phyloP scores from a whole-genome alignment of 2,329 filamentous ascomycete genomes.

The Fusarium luffae region DNA sequence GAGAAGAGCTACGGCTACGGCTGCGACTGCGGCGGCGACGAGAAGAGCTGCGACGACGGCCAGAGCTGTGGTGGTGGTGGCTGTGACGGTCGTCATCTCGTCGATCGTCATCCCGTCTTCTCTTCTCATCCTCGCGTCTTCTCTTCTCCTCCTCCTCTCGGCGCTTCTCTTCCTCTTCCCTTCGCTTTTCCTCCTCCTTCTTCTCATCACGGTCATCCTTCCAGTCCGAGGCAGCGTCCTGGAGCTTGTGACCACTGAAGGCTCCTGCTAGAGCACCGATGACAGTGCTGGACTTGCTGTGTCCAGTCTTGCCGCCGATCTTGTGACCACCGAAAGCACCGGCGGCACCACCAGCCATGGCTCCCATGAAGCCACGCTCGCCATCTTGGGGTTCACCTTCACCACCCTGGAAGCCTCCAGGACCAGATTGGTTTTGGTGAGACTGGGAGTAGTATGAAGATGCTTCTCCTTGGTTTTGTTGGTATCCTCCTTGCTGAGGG shows the following conservation, averaged over 20 bases:
- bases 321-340: constrained; percentile 56
- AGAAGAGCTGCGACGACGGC: neutral
- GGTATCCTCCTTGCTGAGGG: constrained; percentile 6
- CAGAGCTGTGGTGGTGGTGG: neutral
- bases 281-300: constrained; percentile 50
- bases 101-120: neutral
- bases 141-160: neutral
- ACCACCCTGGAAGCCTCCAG: neutral
- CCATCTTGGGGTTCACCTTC: constrained; percentile 48
- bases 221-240: constrained; percentile 55
- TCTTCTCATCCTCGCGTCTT: constrained; percentile 43
- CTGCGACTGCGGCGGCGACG: neutral
- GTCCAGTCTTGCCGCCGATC: constrained; percentile 49
- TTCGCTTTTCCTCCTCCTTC: constrained; percentile 36
- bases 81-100: constrained; percentile 24
- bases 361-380: constrained; percentile 56
- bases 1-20: constrained; percentile 8
- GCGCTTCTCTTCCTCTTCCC: constrained; percentile 46
- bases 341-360: constrained; percentile 54
- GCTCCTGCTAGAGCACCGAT: constrained; percentile 56
- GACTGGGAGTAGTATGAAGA: constrained; percentile 24
- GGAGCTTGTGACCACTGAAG: constrained; percentile 55
- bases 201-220: constrained; percentile 54
- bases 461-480: constrained; percentile 18
- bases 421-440: constrained; percentile 5